Evolutionary conservation across 345 rosid genomes (phyloP).

Genomic region (Garcia nutans): DNA sequence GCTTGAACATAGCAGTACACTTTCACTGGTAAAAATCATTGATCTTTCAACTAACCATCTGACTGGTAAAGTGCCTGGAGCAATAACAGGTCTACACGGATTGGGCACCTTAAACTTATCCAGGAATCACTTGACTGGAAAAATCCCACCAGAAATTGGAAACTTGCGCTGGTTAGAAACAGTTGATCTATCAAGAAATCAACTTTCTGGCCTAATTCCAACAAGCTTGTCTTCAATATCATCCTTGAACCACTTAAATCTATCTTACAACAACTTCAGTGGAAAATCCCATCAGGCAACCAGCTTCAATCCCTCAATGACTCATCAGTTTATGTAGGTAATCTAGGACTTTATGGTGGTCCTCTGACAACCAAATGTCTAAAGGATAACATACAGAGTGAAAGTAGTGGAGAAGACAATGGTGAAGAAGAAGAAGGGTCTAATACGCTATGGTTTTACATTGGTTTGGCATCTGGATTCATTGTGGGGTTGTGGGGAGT

Average conservation of each 20-base stretch:
- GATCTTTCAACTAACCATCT: conserved; percentile 24
- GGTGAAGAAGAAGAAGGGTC: not conserved
- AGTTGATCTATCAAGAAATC: conserved; percentile 25
- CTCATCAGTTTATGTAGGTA: conserved; percentile 21
- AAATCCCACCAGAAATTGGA: conserved; percentile 16
- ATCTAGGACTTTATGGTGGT: conserved; percentile 22
- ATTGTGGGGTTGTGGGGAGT: conserved; percentile 24
- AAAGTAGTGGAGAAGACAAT: not conserved
- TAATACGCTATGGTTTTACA: conserved; percentile 18
- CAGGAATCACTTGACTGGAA: conserved; percentile 22
- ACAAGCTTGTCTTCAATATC: conserved; percentile 9
- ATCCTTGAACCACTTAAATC: conserved; percentile 22
- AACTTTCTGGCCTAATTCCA: conserved; percentile 28
- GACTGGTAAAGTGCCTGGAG: conserved; percentile 16
- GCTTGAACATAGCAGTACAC: conserved; percentile 4
- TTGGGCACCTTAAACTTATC: conserved; percentile 29
- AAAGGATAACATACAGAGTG: not conserved
- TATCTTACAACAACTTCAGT: conserved; percentile 25
- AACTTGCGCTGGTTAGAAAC: conserved; percentile 12
- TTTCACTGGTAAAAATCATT: conserved; percentile 12
- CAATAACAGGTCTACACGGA: conserved; percentile 6
- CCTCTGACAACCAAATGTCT: conserved; percentile 19
- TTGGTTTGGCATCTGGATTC: conserved; percentile 31
- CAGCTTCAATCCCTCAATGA: conserved; percentile 26
- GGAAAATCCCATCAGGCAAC: conserved; percentile 20